A percentile compares a stretch with the other conserved stretches of the same genome.
These are phyloP conservation scores for Sungouiella thailandica DNA, from an alignment of 805 yeast species.

Conservation along the genomic window DNA sequence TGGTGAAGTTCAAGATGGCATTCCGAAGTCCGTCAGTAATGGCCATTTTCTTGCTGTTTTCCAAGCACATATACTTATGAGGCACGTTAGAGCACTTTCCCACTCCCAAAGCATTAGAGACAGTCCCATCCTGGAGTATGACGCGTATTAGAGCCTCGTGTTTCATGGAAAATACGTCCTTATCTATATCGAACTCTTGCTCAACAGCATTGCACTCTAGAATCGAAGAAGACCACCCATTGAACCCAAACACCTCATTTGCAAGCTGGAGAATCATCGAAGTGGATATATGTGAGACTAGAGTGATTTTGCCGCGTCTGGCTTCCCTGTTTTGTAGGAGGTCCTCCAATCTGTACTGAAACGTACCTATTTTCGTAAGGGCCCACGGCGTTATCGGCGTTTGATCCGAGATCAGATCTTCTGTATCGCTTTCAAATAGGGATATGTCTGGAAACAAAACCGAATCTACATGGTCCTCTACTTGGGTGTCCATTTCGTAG, in stretches of 20 bases:
- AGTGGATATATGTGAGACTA: conserved; percentile 6
- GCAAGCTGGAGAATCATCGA: conserved; percentile 29
- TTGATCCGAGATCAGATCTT: conserved; percentile 1
- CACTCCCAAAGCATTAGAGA: conserved; percentile 30
- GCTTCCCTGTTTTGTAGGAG: conserved; percentile 17
- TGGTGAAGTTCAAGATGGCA: conserved; percentile 35
- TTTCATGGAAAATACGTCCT: conserved; percentile 17
- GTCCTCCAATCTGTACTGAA: conserved; percentile 44
- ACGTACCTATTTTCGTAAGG: conserved; percentile 39
- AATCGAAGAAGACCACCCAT: conserved; percentile 53
- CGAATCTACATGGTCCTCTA: conserved; percentile 1
- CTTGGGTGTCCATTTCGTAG: no score
- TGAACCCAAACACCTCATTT: conserved; percentile 49
- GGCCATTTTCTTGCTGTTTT: conserved; percentile 44
- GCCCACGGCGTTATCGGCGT: conserved; percentile 35
- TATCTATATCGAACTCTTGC: conserved; percentile 19
- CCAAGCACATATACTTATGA: conserved; percentile 27
- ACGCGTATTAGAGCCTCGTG: conserved; percentile 30
- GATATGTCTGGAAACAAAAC: conserved; percentile 22
- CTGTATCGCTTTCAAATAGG: conserved; percentile 12
- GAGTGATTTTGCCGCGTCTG: conserved; percentile 2
- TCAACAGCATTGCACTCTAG: conserved; percentile 16
- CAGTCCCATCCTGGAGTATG: conserved; percentile 41
- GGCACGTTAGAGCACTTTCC: conserved; percentile 35
- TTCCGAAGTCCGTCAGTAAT: conserved; percentile 40